These are phyloP conservation scores for Hypoxylon sp. DNA, from an alignment of 2,329 filamentous ascomycete genomes.

Conservation along the genomic window DNA sequence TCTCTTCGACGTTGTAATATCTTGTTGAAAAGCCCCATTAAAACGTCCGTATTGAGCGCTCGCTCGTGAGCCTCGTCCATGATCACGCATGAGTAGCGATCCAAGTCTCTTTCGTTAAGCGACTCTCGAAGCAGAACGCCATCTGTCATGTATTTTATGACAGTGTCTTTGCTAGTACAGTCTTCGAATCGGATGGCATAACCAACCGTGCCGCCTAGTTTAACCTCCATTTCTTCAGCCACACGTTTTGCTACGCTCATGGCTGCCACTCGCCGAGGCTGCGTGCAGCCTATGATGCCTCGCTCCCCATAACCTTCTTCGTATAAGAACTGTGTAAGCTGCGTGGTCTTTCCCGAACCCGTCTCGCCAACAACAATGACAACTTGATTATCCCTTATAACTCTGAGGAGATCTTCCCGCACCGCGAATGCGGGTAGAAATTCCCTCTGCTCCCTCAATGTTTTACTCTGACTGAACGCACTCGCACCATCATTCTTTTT, in stretches of 20 bases:
- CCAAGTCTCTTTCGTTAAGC: slow-evolving; percentile 90
- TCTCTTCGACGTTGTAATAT: slow-evolving; percentile 90
- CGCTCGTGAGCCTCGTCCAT: slow-evolving; percentile 99
- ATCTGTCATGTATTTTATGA: slow-evolving; percentile 99
- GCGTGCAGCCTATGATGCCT: slow-evolving; percentile 96
- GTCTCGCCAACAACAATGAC: slow-evolving; percentile 97
- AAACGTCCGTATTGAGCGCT: slow-evolving; percentile 94
- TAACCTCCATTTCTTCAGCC: slow-evolving; percentile 97
- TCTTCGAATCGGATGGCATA: slow-evolving; percentile 99
- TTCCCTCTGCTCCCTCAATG: slow-evolving; percentile 89
- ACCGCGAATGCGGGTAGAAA: slow-evolving; percentile 97
- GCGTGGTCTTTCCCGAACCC: slow-evolving; percentile 97
- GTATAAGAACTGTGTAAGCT: slow-evolving; percentile 94
- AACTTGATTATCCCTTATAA: slow-evolving; percentile 97
- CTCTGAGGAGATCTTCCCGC: slow-evolving; percentile 89
- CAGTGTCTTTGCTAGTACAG: slow-evolving; percentile 93
- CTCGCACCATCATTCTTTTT: slow-evolving; percentile 90
- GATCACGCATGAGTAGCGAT: slow-evolving; percentile 97
- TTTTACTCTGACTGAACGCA: slow-evolving; percentile 93
- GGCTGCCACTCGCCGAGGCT: slow-evolving; percentile 94
- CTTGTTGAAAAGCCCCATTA: slow-evolving; percentile 99
- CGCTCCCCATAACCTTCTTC: slow-evolving; percentile 92
- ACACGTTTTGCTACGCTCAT: slow-evolving; percentile 99
- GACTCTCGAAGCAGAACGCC: slow-evolving; percentile 95
- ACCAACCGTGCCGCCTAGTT: slow-evolving; percentile 87